Evolutionary conservation across 345 rosid genomes (phyloP).

Genomic region (Moricandia arvensis): DNA sequence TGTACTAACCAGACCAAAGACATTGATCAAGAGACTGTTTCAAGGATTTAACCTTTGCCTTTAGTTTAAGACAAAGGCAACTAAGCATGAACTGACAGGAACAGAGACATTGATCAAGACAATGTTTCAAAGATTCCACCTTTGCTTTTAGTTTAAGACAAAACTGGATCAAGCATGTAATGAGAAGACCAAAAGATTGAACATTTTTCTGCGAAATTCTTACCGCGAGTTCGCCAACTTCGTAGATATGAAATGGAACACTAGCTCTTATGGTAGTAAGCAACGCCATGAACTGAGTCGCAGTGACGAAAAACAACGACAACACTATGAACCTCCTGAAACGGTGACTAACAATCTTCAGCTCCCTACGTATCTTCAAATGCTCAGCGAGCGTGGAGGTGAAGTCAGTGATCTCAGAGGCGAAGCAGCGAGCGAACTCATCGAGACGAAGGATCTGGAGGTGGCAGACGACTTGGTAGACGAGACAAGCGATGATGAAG

Average conservation of each 20-base stretch:
- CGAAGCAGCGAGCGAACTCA: conserved; percentile 63
- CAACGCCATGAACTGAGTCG: conserved; percentile 65
- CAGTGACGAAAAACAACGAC: conserved; percentile 65
- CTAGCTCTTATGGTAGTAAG: conserved; percentile 56
- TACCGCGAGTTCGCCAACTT: conserved; percentile 81
- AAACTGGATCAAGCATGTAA: no score
- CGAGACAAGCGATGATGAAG: conserved; percentile 63
- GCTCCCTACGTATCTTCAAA: conserved; percentile 58
- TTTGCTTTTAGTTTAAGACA: no score
- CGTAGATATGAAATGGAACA: conserved; percentile 55
- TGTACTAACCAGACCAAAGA: no score
- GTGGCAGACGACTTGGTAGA: conserved; percentile 62
- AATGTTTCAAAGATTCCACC: no score
- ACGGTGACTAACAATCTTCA: conserved; percentile 78
- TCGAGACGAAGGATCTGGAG: conserved; percentile 70
- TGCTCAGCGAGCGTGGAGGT: conserved; percentile 58
- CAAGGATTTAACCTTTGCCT: no score
- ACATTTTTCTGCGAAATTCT: neutral
- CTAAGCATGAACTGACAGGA: no score
- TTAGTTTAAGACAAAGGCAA: no score
- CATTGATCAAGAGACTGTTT: no score
- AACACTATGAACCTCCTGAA: conserved; percentile 60
- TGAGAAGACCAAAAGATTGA: no score
- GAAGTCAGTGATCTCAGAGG: conserved; percentile 62
- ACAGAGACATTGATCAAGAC: no score